Conservation (phyloP, 306 rosid species). For the Dryas drummondii region DNA sequence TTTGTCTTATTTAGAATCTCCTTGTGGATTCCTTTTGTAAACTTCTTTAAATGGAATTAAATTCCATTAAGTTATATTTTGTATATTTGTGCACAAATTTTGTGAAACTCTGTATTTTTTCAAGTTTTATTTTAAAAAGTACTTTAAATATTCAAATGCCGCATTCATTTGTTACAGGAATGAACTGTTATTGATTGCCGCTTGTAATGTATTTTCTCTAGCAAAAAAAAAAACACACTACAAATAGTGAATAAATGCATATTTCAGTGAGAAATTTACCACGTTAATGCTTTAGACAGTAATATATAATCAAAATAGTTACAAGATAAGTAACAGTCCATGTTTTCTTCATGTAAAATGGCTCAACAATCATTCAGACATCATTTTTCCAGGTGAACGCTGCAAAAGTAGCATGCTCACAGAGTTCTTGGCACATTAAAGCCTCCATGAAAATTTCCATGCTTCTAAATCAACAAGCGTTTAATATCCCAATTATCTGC, state of each 20-base stretch:
- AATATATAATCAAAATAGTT: not conserved
- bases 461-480: not conserved
- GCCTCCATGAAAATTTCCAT: not conserved
- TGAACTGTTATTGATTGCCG: too few species aligned
- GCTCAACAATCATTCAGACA: not conserved
- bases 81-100: too few species aligned
- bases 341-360: not conserved
- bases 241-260: not conserved
- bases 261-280: not conserved
- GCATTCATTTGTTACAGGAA: too few species aligned
- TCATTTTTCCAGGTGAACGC: not conserved
- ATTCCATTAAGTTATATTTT: too few species aligned
- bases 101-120: too few species aligned
- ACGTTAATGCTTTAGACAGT: not conserved
- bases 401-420: not conserved
- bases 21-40: too few species aligned
- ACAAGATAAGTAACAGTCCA: not conserved
- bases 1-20: too few species aligned
- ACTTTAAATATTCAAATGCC: too few species aligned
- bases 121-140: too few species aligned
- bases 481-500: not conserved
- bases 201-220: too few species aligned
- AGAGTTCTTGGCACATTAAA: not conserved
- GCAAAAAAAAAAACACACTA: too few species aligned
- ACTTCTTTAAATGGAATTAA: too few species aligned